Evolutionary conservation across 805 yeast genomes (phyloP), one percentile per base, ranked within the genome.

Genomic region (Ogataea degrootiae): DNA sequence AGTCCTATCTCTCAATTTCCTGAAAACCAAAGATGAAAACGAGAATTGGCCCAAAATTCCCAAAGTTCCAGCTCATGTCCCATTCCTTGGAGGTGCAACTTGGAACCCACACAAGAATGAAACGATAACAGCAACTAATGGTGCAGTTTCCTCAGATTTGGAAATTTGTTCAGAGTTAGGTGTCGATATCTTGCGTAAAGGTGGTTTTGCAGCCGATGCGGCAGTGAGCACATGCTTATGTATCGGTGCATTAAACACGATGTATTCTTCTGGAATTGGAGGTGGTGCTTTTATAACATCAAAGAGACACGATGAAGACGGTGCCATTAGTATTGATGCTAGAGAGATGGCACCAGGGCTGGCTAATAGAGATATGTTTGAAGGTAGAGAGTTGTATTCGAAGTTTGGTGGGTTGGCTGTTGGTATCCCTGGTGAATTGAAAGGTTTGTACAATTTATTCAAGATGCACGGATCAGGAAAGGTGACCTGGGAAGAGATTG

Each of bases 201-300:
- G 80, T 6, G 95, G 97, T 0, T 83, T 80, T 57, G 97, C 97
- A 2, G 97, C 96, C 0, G 99, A 92, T 63, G 96, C 97, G 0
- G 87, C 96, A 0, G 84, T 92, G 2, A 85, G 96, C 0, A 86
- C 87, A 12, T 88, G 96, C 0, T 71, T 92, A 29, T 92, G 99
- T 61, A 80, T 92, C 33, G 98, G 98, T 2, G 75, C 87, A 45
- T 68, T 88, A 21, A 87, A 87, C 60, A 82, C 89, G 52, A 88
- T 85, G 69, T 83, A 84, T 48, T 83, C 96, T 1, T 96, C 97
- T 0, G 83, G 92, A 39, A 97, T 97, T 7, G 98, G 98, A 2
- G 98, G 98, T 5, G 98, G 99, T 9, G 88, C 86, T 0, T 89
- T 79, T 57, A 84, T 86, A 39, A 76, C 82, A 1, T 73, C 80